Base-by-base conservation (phyloP, 768 basidiomycete species). In the Amanita pallidorosea region DNA sequence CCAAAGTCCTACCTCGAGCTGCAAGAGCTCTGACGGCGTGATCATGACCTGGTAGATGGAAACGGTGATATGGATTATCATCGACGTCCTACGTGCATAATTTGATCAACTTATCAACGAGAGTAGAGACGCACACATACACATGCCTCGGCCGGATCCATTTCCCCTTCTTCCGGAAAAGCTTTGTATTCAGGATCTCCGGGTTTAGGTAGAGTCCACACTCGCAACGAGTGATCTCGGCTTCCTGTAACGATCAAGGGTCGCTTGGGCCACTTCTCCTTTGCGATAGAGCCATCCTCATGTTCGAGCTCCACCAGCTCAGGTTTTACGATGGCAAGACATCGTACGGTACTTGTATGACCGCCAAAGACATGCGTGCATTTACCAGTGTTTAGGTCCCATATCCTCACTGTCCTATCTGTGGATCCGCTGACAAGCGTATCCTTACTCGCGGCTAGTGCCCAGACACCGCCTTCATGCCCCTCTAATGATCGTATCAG, bases 381-480 rank as follows among this genome's bases (percentile, higher is more conserved):
- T 42, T 75, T 72, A 2, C 88, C 87, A 4, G 77, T 83, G 34
- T 76, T 66, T 33, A 95, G 71, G 60, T 94, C 83, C 93, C 92
- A 96, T 35, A 94, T 86, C 45, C 93, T 75, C 49, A 96, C 89
- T 0, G 91, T 94, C 25, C 93, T 81, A 68, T 96, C 93, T 7
- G 93, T 96, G 11, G 88, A 90, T 4, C 93, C 93, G 57, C 86
- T 91, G 57, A 95, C 93, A 15, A 93, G 77, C 23, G 85, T 78
- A 63, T 91, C 81, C 71, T 88, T 89, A 64, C 77, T 89, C 33
- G 86, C 84, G 4, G 88, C 87, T n/a, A 98, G 71, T 13, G 94
- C 93, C 94, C 94, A 98, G 1, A 98, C 92, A 15, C 94, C 94
- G 45, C 94, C 94, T 57, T 92, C 88, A 59, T 98, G 94, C 3